Base-by-base conservation (phyloP, 2,329 filamentous ascomycete species). In the Sporothrix brasiliensis region DNA sequence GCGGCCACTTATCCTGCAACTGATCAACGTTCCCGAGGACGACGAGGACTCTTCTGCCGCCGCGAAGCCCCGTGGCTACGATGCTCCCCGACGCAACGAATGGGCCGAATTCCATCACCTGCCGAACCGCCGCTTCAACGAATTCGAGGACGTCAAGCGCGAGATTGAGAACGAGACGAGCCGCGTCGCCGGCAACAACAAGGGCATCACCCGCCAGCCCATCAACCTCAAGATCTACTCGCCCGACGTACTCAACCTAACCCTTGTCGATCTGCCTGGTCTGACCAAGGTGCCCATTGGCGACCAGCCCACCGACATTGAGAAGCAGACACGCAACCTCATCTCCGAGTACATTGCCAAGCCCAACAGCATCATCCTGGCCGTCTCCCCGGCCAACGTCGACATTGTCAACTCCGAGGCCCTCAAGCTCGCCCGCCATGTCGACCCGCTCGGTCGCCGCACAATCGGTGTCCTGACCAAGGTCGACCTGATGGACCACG, bases 211-310 rank as follows among this genome's bases (percentile, higher is more conserved):
- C 61, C 92, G 95, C 30, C 91, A 92, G 44, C 95, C 95, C 67
- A 99, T 99, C 86, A 98, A 98, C 84, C 86, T 99, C 77, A 90
- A 95, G 78, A 97, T 99, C 82, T 98, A 97, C 87, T 98, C 94
- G 68, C 95, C 95, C 69, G 97, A 99, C 78, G 96, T 99, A 79
- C 88, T 99, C 72, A 99, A 96, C 70, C 86, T 99, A 76, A 99
- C 95, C 7, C 86, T 99, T 71, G 95, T 99, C 77, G 95, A 99
- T 86, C 83, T 99, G 82, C 95, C 95, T 61, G 95, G 95, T 80
- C 83, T 99, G 78, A 99, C 95, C 74, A 97, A 97, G 83, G 91
- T 75, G 9, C 75, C 75, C 61, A 76, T 76, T 27, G 77, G 75
- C 50, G 76, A 77, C 69, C 75, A 76, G 49, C 74, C 76, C 14